phyloP scores from a whole-genome alignment of 2,329 filamentous ascomycete genomes.

The Beauveria caledonica region DNA sequence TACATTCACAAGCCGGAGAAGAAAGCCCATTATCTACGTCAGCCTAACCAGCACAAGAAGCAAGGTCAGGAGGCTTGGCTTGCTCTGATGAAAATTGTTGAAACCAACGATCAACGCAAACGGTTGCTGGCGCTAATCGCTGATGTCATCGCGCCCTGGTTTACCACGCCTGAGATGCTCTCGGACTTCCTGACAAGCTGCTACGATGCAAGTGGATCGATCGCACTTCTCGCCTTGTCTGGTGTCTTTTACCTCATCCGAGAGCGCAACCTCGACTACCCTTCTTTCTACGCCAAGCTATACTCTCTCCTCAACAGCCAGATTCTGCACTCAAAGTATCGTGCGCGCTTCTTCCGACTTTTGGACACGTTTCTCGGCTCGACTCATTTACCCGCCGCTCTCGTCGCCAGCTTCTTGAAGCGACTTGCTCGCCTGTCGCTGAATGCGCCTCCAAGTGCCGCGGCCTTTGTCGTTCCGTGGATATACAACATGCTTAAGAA shows the following conservation, averaged over 20 bases:
- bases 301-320: conserved; percentile 85
- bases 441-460: conserved; percentile 80
- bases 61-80: conserved; percentile 84
- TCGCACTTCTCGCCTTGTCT: conserved; percentile 78
- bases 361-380: conserved; percentile 85
- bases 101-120: conserved; percentile 71
- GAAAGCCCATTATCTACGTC: conserved; percentile 57
- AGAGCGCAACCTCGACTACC: conserved; percentile 91
- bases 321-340: conserved; percentile 87
- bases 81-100: conserved; percentile 58
- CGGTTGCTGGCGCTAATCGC: conserved; percentile 67
- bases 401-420: conserved; percentile 96
- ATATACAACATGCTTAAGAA: conserved; percentile 89
- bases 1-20: conserved; percentile 58
- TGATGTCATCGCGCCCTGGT: conserved; percentile 78
- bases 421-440: conserved; percentile 76
- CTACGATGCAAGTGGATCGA: conserved; percentile 79
- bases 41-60: conserved; percentile 63
- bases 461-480: conserved; percentile 85
- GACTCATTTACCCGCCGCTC: conserved; percentile 80
- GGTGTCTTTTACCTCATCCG: conserved; percentile 94
- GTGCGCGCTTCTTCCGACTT: conserved; percentile 86
- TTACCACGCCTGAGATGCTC: conserved; percentile 76
- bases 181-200: conserved; percentile 97
- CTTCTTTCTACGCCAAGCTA: conserved; percentile 85